Evolutionary conservation across 306 rosid species (phyloP).

Genomic region (Cucurbita moschata): DNA sequence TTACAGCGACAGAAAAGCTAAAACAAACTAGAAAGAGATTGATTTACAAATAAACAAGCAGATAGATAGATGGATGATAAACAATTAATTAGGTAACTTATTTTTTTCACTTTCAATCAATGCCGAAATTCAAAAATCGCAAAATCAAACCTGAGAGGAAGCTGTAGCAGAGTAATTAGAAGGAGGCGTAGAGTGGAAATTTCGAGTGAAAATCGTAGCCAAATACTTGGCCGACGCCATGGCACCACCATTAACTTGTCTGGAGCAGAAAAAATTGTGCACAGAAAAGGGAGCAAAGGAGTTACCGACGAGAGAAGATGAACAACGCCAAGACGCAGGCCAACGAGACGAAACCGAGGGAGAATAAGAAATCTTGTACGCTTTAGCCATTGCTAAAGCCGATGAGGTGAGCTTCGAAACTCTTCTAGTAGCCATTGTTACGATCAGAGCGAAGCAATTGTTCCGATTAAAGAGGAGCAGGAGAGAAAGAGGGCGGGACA

Average conservation of each 20-base stretch:
- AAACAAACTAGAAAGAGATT: neutral
- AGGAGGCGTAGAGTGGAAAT: slow-evolving; percentile 44
- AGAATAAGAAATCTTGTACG: slow-evolving; percentile 17
- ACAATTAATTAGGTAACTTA: neutral
- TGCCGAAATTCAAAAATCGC: neutral
- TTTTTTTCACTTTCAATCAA: neutral
- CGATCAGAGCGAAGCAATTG: neutral
- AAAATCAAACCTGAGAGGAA: slow-evolving; percentile 40
- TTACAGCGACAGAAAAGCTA: neutral
- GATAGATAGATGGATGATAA: neutral
- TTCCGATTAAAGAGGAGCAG: too few relatives aligned
- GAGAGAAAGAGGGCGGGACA: neutral
- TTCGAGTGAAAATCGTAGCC: slow-evolving; percentile 37
- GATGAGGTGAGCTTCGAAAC: slow-evolving; percentile 38
- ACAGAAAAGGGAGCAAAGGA: slow-evolving; percentile 9
- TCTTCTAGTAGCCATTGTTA: slow-evolving; percentile 51
- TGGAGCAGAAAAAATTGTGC: slow-evolving; percentile 1
- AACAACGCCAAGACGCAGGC: slow-evolving; percentile 5
- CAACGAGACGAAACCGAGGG: slow-evolving; percentile 2
- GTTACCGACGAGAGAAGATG: neutral
- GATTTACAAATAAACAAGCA: neutral
- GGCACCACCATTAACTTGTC: slow-evolving; percentile 6
- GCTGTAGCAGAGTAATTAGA: slow-evolving; percentile 25
- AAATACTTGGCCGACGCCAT: slow-evolving; percentile 40
- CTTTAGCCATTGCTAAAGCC: slow-evolving; percentile 25